A percentile compares a stretch with the other conserved stretches of the same genome.
These are phyloP conservation scores for Wickerhamiella dianesei DNA, from an alignment of 805 yeast genomes.

Conservation along the genomic window DNA sequence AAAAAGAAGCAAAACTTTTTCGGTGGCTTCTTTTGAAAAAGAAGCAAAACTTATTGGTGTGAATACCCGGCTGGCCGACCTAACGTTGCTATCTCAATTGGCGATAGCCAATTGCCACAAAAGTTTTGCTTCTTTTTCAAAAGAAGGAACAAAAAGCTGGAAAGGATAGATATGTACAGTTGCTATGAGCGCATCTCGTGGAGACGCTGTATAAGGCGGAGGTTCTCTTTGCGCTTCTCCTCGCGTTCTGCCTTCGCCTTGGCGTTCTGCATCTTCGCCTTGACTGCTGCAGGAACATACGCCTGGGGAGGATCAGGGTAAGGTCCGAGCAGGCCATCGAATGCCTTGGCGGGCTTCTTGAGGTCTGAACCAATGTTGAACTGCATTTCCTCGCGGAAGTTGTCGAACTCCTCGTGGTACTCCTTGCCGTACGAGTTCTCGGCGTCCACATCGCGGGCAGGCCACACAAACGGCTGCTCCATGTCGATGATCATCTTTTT, in stretches of 20 bases:
- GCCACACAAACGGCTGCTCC: constrained; percentile 95
- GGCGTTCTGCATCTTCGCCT: constrained; percentile 35
- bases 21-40: too few relatives aligned
- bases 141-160: too few relatives aligned
- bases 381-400: constrained; percentile 38
- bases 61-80: too few relatives aligned
- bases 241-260: constrained; percentile 27
- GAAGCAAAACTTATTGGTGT: too few relatives aligned
- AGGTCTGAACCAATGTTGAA: constrained; percentile 51
- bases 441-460: constrained; percentile 38
- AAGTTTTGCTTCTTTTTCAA: too few relatives aligned
- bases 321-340: constrained; percentile 56
- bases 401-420: constrained; percentile 21
- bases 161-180: background rate
- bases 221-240: constrained; percentile 21
- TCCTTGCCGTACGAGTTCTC: constrained; percentile 16
- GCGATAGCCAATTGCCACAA: too few relatives aligned
- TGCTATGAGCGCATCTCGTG: background rate
- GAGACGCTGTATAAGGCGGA: constrained; percentile 25
- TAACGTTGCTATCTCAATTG: too few relatives aligned
- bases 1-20: too few relatives aligned
- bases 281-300: constrained; percentile 41
- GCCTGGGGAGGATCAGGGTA: constrained; percentile 50
- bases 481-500: constrained; percentile 96
- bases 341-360: constrained; percentile 53